Base-by-base conservation (phyloP, 441 rosid species). In the Gossypium trilobum region DNA sequence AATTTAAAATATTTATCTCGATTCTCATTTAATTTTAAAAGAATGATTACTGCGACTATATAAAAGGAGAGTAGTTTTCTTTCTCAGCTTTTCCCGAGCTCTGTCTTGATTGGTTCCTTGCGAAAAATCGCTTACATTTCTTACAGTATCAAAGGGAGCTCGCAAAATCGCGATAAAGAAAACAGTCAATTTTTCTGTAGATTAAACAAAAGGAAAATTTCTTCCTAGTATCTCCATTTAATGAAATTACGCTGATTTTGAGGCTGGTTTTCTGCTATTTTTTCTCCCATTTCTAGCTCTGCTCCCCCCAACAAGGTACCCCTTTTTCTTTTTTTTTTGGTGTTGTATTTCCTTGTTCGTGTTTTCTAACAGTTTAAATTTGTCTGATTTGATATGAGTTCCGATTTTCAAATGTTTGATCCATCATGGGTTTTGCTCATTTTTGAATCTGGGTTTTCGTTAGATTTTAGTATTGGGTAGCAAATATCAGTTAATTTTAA, bases 71-170 rank as follows among this genome's bases (percentile, higher is more conserved):
- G 7, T 3, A 10, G 22, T 68, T 78, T 82, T 25, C 76, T 82
- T 23, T 14, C 72, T 77, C 66, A 61, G 73, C 23, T 69, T 52
- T 74, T 85, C 84, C 55, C 85, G 85, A 73, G 78, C 72, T 63
- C 29, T 81, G 82, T 74, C 52, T 62, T 79, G 87, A 79, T 87
- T 85, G 88, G 88, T 84, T 89, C 90, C 82, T 70, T 78, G 77
- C 83, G 79, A 78, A 79, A 80, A 74, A 72, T 71, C 64, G 58
- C 65, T 59, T 56, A 31, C 71, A 29, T 27, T 59, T 55, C 63
- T 60, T 25, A 14, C 75, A 14, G 39, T 10, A 3, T 14, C 72
- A 4, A 29, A 29, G 10, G 59, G 13, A 11, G 31, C 22, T 33
- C 2, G 55, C 33, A 31, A 51, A 33, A 52, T 33, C 2, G 58